Base-by-base conservation (phyloP, 306 rosid species). In the Abrus precatorius region DNA sequence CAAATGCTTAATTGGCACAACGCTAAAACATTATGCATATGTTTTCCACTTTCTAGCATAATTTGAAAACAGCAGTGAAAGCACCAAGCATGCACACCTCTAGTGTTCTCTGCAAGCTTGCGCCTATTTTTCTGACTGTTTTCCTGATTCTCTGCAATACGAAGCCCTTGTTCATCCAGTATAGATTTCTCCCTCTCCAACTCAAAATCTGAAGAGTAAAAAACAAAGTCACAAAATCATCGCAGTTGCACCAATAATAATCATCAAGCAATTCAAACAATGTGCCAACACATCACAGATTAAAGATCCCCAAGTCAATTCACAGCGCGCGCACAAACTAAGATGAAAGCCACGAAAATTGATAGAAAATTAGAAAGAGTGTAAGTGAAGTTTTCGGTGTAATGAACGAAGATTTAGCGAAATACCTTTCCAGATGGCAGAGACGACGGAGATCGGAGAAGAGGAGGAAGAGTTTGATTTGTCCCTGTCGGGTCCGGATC, bases 101-200 rank as follows among this genome's bases (percentile, higher is more conserved):
- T 85, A 69, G 97, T 90, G 88, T 90, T 95, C 85, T 95, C 99
- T 2, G 98, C 97, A 77, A 95, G 99, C 92, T 95, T 95, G 79
- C 98, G 94, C 45, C 98, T 83, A 77, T 95, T 95, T 83, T 93
- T 95, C 91, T 90, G 98, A 91, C 99, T 95, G 80, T 93, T 95
- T 61, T 95, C 99, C 86, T 95, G 99, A 82, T 95, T 95, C 77
- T 93, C 98, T 3, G 97, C 96, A 79, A 95, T 93, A 61, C 92
- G 90, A 76, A 93, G 93, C 82, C 99, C 98, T 84, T 95, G 99
- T 66, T 93, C 98, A 86, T 95, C 99, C 91, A 95, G 69, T 36
- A 89, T 71, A 6, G 89, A 84, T 81, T 90, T 93, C 87, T 93
- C 99, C 89, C 89, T 93, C 93, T 95, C 99, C 78, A 93, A 86